These are phyloP conservation scores for Sabuloglossum arenarium DNA, from an alignment of 495 filamentous ascomycete genomes.

Conservation along the genomic window DNA sequence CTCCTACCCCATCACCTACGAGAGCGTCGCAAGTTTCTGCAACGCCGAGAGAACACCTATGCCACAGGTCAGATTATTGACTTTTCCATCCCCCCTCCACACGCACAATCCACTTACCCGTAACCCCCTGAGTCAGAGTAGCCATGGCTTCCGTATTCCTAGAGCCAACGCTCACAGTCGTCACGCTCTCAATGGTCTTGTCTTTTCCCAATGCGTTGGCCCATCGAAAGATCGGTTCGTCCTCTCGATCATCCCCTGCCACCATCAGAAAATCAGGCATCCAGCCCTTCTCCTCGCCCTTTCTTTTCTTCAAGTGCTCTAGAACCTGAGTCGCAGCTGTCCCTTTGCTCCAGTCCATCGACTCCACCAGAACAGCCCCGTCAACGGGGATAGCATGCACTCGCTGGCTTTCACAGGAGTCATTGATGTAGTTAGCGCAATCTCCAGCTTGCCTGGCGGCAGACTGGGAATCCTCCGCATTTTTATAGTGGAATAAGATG, in stretches of 20 bases:
- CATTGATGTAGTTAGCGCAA: slow-evolving; percentile 81
- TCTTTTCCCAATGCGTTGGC: slow-evolving; percentile 47
- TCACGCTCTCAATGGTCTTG: slow-evolving; percentile 39
- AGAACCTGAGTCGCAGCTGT: slow-evolving; percentile 56
- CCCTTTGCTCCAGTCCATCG: slow-evolving; percentile 59
- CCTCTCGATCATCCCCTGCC: slow-evolving; percentile 71
- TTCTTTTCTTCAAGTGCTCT: slow-evolving; percentile 27
- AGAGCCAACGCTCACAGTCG: slow-evolving; percentile 65
- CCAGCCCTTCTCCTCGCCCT: slow-evolving; percentile 14
- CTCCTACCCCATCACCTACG: not conserved
- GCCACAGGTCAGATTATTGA: too few relatives aligned
- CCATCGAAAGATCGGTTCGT: slow-evolving; percentile 86
- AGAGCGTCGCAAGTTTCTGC: slow-evolving; percentile 2
- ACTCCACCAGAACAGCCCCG: slow-evolving; percentile 60
- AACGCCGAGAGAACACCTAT: slow-evolving; percentile 3
- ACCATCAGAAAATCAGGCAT: slow-evolving; percentile 68
- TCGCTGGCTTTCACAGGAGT: slow-evolving; percentile 59
- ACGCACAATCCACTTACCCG: slow-evolving; percentile 50
- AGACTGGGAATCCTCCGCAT: slow-evolving; percentile 49
- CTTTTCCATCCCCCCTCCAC: too few relatives aligned
- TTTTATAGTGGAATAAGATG: slow-evolving; percentile 68
- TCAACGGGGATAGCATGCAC: slow-evolving; percentile 71
- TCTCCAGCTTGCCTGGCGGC: slow-evolving; percentile 64
- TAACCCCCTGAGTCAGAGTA: slow-evolving; percentile 75
- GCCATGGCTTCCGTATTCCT: slow-evolving; percentile 72